phyloP scores from a whole-genome alignment of 495 filamentous ascomycete species.

The Podospora conica region DNA sequence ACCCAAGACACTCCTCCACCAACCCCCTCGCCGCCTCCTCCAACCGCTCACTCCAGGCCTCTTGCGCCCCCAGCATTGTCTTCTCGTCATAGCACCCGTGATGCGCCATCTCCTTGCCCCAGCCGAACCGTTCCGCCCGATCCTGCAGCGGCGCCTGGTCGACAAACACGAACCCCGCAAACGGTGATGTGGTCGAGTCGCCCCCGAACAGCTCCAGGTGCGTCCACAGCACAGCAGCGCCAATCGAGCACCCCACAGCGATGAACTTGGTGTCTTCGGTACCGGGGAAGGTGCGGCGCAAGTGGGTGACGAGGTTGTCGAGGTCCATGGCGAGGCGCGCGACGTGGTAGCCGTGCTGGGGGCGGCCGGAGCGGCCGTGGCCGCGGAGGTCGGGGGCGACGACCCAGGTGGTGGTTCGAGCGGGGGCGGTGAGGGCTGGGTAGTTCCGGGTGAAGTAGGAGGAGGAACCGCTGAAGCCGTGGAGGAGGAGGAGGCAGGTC shows the following conservation, averaged over 20 bases:
- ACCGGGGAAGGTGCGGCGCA: slow-evolving; percentile 7
- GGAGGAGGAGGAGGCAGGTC: slow-evolving; percentile 31
- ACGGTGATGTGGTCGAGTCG: slow-evolving; percentile 8
- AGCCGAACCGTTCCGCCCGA: slow-evolving; percentile 21
- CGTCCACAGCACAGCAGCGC: slow-evolving; percentile 41
- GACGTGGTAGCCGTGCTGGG: slow-evolving; percentile 37
- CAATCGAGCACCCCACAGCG: slow-evolving; percentile 39
- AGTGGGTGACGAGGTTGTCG: slow-evolving; percentile 27
- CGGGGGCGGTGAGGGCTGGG: slow-evolving; percentile 9
- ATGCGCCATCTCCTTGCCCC: slow-evolving; percentile 29
- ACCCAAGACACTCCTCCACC: slow-evolving; percentile 38
- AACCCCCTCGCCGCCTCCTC: slow-evolving; percentile 27
- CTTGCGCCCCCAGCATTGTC: slow-evolving; percentile 32
- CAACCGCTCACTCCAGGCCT: slow-evolving; percentile 21
- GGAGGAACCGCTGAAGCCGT: slow-evolving; percentile 43
- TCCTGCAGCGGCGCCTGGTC: slow-evolving; percentile 46
- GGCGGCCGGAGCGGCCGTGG: slow-evolving; percentile 33
- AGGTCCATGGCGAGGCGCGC: slow-evolving; percentile 40
- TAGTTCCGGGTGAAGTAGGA: slow-evolving; percentile 39
- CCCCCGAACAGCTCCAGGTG: slow-evolving; percentile 38
- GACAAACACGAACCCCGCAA: slow-evolving; percentile 36
- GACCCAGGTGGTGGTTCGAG: slow-evolving; percentile 31
- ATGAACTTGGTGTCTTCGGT: slow-evolving; percentile 15
- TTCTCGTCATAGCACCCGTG: slow-evolving; percentile 34
- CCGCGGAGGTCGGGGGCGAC: slow-evolving; percentile 41